phyloP scores from a whole-genome alignment of 2,329 filamentous ascomycete genomes.

The Rutstroemia sydowiana region DNA sequence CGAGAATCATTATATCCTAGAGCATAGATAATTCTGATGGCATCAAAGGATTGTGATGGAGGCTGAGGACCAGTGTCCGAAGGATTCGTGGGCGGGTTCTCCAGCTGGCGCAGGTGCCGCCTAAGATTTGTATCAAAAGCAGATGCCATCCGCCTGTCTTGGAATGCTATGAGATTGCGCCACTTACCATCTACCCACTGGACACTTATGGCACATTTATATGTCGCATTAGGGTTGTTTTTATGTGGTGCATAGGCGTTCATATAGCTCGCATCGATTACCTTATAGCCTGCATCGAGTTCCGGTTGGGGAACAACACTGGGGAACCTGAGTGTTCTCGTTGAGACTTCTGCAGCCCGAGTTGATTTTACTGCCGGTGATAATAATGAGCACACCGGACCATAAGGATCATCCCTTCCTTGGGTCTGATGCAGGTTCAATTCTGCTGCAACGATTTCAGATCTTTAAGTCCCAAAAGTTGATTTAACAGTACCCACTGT shows the following conservation, averaged over 20 bases:
- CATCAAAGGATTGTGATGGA: neutral
- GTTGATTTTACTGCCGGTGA: neutral
- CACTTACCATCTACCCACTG: neutral
- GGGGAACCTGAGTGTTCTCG: neutral
- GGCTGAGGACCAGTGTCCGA: neutral
- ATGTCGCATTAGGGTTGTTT: neutral
- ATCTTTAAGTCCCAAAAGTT: neutral
- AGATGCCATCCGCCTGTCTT: neutral
- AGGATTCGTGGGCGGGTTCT: neutral
- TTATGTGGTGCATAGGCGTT: neutral
- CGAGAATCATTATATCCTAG: neutral
- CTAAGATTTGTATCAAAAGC: neutral
- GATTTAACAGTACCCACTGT: neutral
- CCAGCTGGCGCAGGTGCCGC: neutral
- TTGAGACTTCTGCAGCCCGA: neutral
- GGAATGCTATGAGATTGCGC: neutral
- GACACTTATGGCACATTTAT: neutral
- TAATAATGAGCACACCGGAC: neutral
- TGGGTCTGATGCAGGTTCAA: neutral
- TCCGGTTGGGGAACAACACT: neutral
- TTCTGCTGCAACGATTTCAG: neutral
- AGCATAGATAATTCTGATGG: neutral
- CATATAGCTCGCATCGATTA: neutral
- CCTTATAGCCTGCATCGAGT: too few relatives aligned
- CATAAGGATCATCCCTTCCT: neutral